Evolutionary conservation across 441 rosid genomes (phyloP).

Genomic region (Geranium incanum): DNA sequence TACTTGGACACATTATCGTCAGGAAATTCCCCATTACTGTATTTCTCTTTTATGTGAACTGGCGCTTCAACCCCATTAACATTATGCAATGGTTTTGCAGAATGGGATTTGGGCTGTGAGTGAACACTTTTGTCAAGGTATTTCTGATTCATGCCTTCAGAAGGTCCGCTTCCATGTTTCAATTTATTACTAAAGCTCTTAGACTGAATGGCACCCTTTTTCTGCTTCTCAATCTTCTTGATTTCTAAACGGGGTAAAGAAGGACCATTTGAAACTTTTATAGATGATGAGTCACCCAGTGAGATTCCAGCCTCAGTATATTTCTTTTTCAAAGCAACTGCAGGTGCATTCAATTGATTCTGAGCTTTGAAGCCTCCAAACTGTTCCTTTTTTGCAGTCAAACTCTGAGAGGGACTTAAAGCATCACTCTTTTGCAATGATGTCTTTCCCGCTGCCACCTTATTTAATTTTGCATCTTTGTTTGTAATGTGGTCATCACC

Average conservation of each 20-base stretch:
- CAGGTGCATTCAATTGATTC: constrained; percentile 35
- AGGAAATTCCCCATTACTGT: constrained; percentile 19
- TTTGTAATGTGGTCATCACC: constrained; percentile 39
- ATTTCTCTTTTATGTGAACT: too few species aligned
- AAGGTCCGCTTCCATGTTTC: constrained; percentile 45
- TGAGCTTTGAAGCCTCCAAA: constrained; percentile 34
- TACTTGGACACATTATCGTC: constrained; percentile 49
- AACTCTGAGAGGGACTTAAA: constrained; percentile 32
- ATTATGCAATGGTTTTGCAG: constrained; percentile 33
- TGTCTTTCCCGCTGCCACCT: constrained; percentile 37
- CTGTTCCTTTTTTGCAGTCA: constrained; percentile 28
- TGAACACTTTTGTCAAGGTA: not conserved
- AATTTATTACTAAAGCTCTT: constrained; percentile 39
- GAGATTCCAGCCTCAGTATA: constrained; percentile 40
- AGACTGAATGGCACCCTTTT: constrained; percentile 34
- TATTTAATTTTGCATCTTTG: constrained; percentile 48
- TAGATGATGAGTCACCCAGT: constrained; percentile 35
- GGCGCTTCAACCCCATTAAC: too few species aligned
- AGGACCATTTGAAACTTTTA: constrained; percentile 41
- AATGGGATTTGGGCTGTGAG: constrained; percentile 39
- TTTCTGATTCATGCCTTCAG: constrained; percentile 22
- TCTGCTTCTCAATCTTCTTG: constrained; percentile 45
- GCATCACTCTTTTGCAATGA: constrained; percentile 30
- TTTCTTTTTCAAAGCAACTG: constrained; percentile 47
- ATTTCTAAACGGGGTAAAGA: constrained; percentile 33